Evolutionary conservation across 257 asterid genomes (phyloP).

Genomic region (Handroanthus guayacan): DNA sequence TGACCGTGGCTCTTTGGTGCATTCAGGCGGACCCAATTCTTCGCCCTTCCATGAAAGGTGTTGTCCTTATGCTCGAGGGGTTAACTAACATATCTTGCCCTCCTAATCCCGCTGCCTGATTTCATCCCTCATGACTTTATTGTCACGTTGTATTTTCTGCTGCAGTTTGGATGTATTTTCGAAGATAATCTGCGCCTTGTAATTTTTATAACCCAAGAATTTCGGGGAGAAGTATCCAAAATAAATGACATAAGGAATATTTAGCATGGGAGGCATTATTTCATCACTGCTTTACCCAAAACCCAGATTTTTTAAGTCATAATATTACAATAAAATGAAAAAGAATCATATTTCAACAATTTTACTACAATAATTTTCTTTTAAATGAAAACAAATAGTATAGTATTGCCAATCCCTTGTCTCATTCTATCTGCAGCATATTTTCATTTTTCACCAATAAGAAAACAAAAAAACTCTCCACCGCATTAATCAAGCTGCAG

Average conservation of each 20-base stretch:
- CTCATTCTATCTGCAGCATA: neutral
- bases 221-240: too few relatives aligned
- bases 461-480: neutral
- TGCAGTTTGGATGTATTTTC: too few relatives aligned
- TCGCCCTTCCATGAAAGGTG: conserved; percentile 13
- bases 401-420: neutral
- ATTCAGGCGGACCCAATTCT: neutral
- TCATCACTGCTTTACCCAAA: too few relatives aligned
- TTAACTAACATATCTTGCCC: conserved; percentile 6
- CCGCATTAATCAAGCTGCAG: neutral
- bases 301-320: too few relatives aligned
- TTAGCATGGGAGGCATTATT: too few relatives aligned
- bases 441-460: neutral
- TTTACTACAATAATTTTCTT: too few relatives aligned
- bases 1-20: conserved; percentile 7
- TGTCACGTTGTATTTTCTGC: too few relatives aligned
- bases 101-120: conserved; percentile 2
- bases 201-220: too few relatives aligned
- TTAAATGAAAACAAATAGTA: too few relatives aligned
- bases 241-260: too few relatives aligned
- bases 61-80: neutral
- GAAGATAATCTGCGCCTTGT: too few relatives aligned
- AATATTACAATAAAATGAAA: too few relatives aligned
- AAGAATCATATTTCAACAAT: neutral
- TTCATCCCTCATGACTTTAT: neutral